Conservation (phyloP, 257 asterid genomes). For the Lavandula angustifolia region DNA sequence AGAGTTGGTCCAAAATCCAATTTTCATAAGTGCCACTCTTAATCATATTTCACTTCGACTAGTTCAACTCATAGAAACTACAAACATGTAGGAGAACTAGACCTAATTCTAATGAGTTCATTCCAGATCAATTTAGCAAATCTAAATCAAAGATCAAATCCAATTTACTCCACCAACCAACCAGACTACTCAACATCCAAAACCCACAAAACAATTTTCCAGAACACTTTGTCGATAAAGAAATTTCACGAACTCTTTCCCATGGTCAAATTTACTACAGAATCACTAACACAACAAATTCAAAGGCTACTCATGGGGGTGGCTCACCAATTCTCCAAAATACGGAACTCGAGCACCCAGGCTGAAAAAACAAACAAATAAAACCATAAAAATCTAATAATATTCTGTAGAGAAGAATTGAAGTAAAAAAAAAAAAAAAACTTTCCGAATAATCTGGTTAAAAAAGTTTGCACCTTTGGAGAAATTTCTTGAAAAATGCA, state of each 20-base stretch:
- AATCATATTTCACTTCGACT: not conserved
- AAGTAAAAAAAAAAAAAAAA: not conserved
- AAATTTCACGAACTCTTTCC: not conserved
- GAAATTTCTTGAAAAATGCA: conserved; percentile 60
- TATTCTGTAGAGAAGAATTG: not conserved
- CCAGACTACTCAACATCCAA: conserved; percentile 4
- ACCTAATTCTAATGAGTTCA: not conserved
- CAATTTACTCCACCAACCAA: not conserved
- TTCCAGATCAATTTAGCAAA: conserved; percentile 1
- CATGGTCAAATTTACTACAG: not conserved
- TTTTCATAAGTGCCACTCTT: not conserved
- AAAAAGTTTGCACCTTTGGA: conserved; percentile 47
- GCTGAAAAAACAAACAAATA: conserved; percentile 33
- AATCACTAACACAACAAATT: not conserved
- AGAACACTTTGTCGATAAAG: not conserved
- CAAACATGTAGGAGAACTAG: not conserved
- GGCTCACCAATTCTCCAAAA: conserved; percentile 48
- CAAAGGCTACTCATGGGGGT: not conserved
- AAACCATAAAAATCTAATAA: not conserved
- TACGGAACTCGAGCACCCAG: conserved; percentile 62
- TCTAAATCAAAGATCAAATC: not conserved
- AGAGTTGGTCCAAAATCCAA: not conserved
- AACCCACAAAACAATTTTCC: not conserved
- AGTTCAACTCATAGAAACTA: not conserved
- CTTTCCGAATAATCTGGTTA: conserved; percentile 1